Evolutionary conservation across 1,139 yeast genomes (phyloP).

Genomic region (Protomyces macrosporus): DNA sequence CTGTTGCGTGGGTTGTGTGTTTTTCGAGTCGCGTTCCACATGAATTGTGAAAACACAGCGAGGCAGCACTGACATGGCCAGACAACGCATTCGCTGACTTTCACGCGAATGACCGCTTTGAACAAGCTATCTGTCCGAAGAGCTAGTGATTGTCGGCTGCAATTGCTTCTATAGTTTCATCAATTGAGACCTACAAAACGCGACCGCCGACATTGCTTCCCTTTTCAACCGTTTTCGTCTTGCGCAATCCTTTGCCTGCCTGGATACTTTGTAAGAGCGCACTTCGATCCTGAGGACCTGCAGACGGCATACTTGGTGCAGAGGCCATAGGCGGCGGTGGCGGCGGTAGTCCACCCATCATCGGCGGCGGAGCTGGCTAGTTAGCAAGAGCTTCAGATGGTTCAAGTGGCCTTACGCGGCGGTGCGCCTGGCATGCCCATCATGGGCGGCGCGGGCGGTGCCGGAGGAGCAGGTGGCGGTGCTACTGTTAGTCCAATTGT

Average conservation of each 20-base stretch:
- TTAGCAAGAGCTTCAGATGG: constrained; percentile 31
- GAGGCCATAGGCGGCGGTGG: constrained; percentile 24
- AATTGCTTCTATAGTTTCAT: too few species aligned
- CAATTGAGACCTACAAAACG: neutral
- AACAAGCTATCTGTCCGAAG: too few species aligned
- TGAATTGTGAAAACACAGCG: too few species aligned
- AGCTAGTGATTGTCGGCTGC: too few species aligned
- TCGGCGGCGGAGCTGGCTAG: constrained; percentile 32
- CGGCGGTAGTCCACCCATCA: constrained; percentile 31
- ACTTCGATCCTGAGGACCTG: constrained; percentile 45
- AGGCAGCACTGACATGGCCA: too few species aligned
- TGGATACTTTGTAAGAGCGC: constrained; percentile 83
- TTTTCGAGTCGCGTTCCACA: too few species aligned
- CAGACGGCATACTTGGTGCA: constrained; percentile 31
- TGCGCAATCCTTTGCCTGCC: constrained; percentile 68
- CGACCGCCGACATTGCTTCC: constrained; percentile 39
- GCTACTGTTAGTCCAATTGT: constrained; percentile 30
- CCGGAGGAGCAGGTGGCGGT: constrained; percentile 29
- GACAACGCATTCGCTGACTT: too few species aligned
- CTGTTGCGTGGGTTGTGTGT: too few species aligned
- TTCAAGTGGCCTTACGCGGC: constrained; percentile 33
- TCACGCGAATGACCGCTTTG: too few species aligned
- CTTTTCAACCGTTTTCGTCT: constrained; percentile 68
- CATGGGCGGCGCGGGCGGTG: constrained; percentile 20
- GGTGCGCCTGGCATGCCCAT: constrained; percentile 27